Evolutionary conservation across 2,329 filamentous ascomycete species (phyloP), one percentile per base, ranked within the genome.

Genomic region (Coleophoma eucalyptorum): DNA sequence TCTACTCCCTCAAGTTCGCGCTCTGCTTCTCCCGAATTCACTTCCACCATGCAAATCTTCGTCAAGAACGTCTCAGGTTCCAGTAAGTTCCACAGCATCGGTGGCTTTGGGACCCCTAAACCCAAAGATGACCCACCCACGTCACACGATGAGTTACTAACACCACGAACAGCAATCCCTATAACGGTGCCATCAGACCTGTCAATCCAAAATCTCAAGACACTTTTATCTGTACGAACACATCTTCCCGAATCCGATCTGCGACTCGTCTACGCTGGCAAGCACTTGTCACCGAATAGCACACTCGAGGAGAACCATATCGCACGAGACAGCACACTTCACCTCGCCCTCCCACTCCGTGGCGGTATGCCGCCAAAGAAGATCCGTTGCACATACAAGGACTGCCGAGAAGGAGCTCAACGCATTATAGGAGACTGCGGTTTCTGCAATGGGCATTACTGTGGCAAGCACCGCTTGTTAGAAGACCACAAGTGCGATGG

Each of bases 381-480:
- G 79, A 84, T 87, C 61, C 86, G 89, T 62, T 97, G 94, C 78
- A 87, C 80, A 58, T 91, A 89, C 76, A 92, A 93, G 72, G 86
- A 91, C 61, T 97, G 94, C 83, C 90, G 84, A 67, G 86, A 90
- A 62, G 81, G 82, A 31, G 92, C 91, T 15, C 92, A 97, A 71
- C 87, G 90, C 58, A 97, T 99, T 65, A 89, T 97, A 53, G 94
- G 94, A 49, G 93, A 97, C 75, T 99, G 94, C 73, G 87, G 85
- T 55, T 97, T 97, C 78, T 99, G 94, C 76, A 79, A 87, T 50
- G 91, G 92, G 43, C 89, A 95, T 69, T 97, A 90, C 77, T 99
- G 94, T 73, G 90, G 90, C 62, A 96, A 91, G 76, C 94, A 99
- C 73, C 82, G 94, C 50, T 81, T 97, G 73, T 73, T 97, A 57